These are phyloP conservation scores for Chloranthus sessilifolius DNA, from an alignment of 164 flowering plant genomes.

Conservation along the genomic window DNA sequence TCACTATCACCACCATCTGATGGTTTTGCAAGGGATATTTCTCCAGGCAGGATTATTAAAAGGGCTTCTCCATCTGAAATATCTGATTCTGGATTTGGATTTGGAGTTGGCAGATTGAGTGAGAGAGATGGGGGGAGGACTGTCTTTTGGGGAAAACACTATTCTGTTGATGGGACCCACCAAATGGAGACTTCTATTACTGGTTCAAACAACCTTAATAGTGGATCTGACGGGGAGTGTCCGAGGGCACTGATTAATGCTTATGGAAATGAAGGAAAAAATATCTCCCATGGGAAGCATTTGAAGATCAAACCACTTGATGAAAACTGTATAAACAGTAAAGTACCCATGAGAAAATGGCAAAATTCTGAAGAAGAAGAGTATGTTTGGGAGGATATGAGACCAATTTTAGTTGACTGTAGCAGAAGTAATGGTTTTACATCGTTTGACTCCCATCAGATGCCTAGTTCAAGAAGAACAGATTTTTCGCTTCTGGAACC, in stretches of 20 bases:
- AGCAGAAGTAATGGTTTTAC: slow-evolving; percentile 31
- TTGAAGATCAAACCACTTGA: slow-evolving; percentile 26
- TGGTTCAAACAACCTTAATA: slow-evolving; percentile 25
- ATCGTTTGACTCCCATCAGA: slow-evolving; percentile 25
- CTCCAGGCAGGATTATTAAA: slow-evolving; percentile 43
- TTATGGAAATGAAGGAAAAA: slow-evolving; percentile 63
- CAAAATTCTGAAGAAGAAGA: slow-evolving; percentile 95
- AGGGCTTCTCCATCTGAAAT: slow-evolving; percentile 52
- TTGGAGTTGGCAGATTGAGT: slow-evolving; percentile 25
- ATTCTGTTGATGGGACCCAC: slow-evolving; percentile 24
- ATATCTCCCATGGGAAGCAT: slow-evolving; percentile 30
- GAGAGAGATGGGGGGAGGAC: slow-evolving; percentile 37
- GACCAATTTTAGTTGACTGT: slow-evolving; percentile 60
- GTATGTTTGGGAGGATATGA: slow-evolving; percentile 96
- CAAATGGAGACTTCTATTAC: slow-evolving; percentile 31
- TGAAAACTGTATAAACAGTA: slow-evolving; percentile 31
- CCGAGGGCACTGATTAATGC: slow-evolving; percentile 88
- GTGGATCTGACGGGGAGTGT: slow-evolving; percentile 40
- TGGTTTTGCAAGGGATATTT: slow-evolving; percentile 28
- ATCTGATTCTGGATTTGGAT: slow-evolving; percentile 32
- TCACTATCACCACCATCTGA: slow-evolving; percentile 31
- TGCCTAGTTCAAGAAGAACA: slow-evolving; percentile 24
- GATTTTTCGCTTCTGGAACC: slow-evolving; percentile 22
- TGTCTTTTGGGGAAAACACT: slow-evolving; percentile 44
- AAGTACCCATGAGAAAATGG: slow-evolving; percentile 44